Base-by-base conservation (phyloP, 2,329 filamentous ascomycete genomes). In the Didymella lethalis region DNA sequence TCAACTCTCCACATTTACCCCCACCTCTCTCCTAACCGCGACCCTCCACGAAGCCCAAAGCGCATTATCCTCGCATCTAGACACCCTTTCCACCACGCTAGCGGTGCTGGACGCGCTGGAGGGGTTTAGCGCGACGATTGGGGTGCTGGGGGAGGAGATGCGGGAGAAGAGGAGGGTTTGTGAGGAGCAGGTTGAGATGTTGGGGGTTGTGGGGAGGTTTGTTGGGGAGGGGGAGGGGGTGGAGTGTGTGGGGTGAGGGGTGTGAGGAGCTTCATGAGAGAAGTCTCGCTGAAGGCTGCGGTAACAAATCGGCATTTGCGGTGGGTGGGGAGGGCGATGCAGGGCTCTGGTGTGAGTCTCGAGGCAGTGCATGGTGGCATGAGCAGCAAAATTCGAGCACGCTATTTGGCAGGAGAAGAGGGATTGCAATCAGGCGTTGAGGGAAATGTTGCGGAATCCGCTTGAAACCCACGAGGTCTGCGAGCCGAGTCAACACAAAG, bases 121-220 rank as follows among this genome's bases (percentile, higher is more conserved):
- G 5, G 66, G 63, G 1, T 62, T 68, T 7, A 65, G 67, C 18
- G 57, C 45, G 7, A 67, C 63, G 2, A 57, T 68, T 1, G 44
- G 32, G 7, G 54, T 59, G 7, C 25, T 67, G 11, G 59, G 23
- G 26, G 14, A 34, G 2, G 62, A 70, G 23, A 66, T 67, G 46
- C 2, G 52, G 23, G 57, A 40, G 12, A 64, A 58, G 25, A 62
- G 57, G 16, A 34, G 18, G 32, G 32, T 20, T 2, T 68, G 63
- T n/a, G 54, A 63, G 41, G 59, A 46, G 16, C 62, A 57, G 41
- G 10, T 63, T 29, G 43, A 1, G 14, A 59, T 61, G 38, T 26
- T 69, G 32, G 25, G 53, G 18, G 47, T 43, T 5, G 59, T 67
- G 0, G 36, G 43, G 47, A 4, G n/a, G 2, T 53, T 58, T 11